Percentiles rank a stretch among this genome's conserved stretches.
These are phyloP conservation scores for Arthrocladium fulminans DNA, from an alignment of 2,329 filamentous ascomycete species.

Conservation along the genomic window DNA sequence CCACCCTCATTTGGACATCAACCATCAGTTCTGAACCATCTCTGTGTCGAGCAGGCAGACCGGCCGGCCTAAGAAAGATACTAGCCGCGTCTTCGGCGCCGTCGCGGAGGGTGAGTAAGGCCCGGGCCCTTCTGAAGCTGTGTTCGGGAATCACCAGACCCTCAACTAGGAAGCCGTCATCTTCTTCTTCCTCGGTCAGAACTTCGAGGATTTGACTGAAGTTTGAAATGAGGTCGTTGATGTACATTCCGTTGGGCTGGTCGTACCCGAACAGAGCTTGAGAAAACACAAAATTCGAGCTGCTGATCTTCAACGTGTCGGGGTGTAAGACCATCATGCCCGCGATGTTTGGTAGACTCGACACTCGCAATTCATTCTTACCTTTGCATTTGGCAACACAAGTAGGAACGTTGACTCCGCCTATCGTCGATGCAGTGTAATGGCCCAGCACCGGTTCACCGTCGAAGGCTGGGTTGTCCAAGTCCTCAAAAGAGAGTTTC, in stretches of 20 bases:
- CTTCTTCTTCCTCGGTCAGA: slow-evolving; percentile 64
- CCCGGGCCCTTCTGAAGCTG: slow-evolving; percentile 82
- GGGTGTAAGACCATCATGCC: slow-evolving; percentile 92
- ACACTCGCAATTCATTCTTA: slow-evolving; percentile 67
- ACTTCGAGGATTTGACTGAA: slow-evolving; percentile 78
- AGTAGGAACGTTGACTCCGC: slow-evolving; percentile 72
- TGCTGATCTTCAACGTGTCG: slow-evolving; percentile 67
- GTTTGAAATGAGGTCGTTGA: slow-evolving; percentile 72
- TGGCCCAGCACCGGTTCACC: slow-evolving; percentile 46
- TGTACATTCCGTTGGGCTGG: slow-evolving; percentile 67
- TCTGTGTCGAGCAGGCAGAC: slow-evolving; percentile 74
- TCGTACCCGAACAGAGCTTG: slow-evolving; percentile 85
- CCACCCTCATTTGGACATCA: slow-evolving; percentile 92
- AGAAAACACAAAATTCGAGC: slow-evolving; percentile 91
- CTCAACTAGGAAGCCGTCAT: slow-evolving; percentile 72
- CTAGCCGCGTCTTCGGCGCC: slow-evolving; percentile 69
- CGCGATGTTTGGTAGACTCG: slow-evolving; percentile 93
- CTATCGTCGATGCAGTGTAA: slow-evolving; percentile 74
- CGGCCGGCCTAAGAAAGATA: slow-evolving; percentile 74
- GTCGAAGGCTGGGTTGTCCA: slow-evolving; percentile 34
- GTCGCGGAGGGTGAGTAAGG: slow-evolving; percentile 73
- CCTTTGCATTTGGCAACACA: slow-evolving; percentile 65
- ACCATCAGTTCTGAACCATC: slow-evolving; percentile 89
- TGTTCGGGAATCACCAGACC: slow-evolving; percentile 97
- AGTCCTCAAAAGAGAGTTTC: slow-evolving; percentile 63